Conservation (phyloP, 1,284 basidiomycete genomes). For the Tylopilus orsonianus region DNA sequence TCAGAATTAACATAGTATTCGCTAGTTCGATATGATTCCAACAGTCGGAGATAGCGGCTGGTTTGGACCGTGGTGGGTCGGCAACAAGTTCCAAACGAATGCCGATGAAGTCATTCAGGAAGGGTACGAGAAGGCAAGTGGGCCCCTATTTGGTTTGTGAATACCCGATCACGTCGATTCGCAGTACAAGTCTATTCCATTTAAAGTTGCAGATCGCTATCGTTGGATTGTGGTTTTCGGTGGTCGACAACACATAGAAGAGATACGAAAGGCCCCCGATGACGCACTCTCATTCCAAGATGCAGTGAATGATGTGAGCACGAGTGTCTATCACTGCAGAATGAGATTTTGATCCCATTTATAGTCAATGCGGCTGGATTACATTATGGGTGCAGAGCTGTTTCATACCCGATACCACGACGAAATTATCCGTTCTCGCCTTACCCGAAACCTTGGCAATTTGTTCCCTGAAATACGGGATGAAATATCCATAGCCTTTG, state of each 20-base stretch:
- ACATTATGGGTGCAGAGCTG: slow-evolving; percentile 29
- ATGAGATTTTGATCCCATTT: neutral
- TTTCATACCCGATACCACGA: slow-evolving; percentile 30
- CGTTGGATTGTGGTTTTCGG: slow-evolving; percentile 43
- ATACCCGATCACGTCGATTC: neutral
- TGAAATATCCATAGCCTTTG: slow-evolving; percentile 33
- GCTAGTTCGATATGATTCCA: slow-evolving; percentile 16
- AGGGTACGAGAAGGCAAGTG: slow-evolving; percentile 19
- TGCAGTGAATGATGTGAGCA: slow-evolving; percentile 35
- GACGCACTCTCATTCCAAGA: slow-evolving; percentile 39
- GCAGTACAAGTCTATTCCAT: slow-evolving; percentile 30
- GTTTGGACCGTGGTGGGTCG: slow-evolving; percentile 14
- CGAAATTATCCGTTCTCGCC: slow-evolving; percentile 22
- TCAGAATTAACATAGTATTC: neutral
- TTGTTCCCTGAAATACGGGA: slow-evolving; percentile 32
- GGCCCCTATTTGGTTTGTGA: no score
- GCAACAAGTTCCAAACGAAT: slow-evolving; percentile 5
- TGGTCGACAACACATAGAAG: slow-evolving; percentile 38
- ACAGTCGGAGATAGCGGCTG: slow-evolving; percentile 19
- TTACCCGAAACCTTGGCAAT: slow-evolving; percentile 31
- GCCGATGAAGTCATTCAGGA: slow-evolving; percentile 12
- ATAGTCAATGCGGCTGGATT: slow-evolving; percentile 22
- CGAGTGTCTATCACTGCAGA: neutral
- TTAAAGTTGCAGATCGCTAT: slow-evolving; percentile 41
- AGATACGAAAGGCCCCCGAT: slow-evolving; percentile 40